phyloP scores from a whole-genome alignment of 2,329 filamentous ascomycete genomes.

The Scedosporium aurantiacum region DNA sequence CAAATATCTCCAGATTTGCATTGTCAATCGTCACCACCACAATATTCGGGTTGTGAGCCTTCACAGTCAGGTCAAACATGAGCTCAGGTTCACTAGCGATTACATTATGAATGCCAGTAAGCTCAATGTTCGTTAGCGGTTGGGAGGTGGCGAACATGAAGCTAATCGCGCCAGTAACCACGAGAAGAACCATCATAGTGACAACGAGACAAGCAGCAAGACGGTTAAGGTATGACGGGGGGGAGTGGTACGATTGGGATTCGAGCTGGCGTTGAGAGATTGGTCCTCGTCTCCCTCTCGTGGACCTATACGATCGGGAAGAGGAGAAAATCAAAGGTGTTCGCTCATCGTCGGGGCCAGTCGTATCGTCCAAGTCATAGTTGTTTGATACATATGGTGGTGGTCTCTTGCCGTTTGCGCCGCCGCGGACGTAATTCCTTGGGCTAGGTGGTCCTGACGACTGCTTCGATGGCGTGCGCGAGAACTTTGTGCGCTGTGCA shows the following conservation, averaged over 20 bases:
- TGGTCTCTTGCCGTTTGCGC: slow-evolving; percentile 32
- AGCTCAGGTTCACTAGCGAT: slow-evolving; percentile 89
- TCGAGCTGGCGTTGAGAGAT: slow-evolving; percentile 60
- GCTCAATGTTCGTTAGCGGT: slow-evolving; percentile 66
- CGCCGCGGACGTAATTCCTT: slow-evolving; percentile 30
- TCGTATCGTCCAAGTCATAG: slow-evolving; percentile 73
- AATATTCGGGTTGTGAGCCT: slow-evolving; percentile 85
- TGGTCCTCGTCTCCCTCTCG: slow-evolving; percentile 44
- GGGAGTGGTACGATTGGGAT: slow-evolving; percentile 54
- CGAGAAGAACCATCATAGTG: slow-evolving; percentile 67
- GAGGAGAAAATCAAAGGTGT: slow-evolving; percentile 62
- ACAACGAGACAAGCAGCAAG: slow-evolving; percentile 82
- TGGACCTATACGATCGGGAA: slow-evolving; percentile 45
- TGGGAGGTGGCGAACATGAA: slow-evolving; percentile 90
- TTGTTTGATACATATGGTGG: slow-evolving; percentile 48
- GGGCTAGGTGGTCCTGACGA: slow-evolving; percentile 63
- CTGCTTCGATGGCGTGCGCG: slow-evolving; percentile 44
- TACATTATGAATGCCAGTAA: slow-evolving; percentile 77
- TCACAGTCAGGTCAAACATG: slow-evolving; percentile 83
- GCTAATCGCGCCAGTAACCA: slow-evolving; percentile 74
- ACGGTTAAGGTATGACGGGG: slow-evolving; percentile 54
- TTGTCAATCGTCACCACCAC: slow-evolving; percentile 77
- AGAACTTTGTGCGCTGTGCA: slow-evolving; percentile 50
- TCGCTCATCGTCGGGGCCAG: slow-evolving; percentile 73
- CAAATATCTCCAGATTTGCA: slow-evolving; percentile 86